Conservation (phyloP, 208 protist species). For the Wallacemonas sp. region DNA sequence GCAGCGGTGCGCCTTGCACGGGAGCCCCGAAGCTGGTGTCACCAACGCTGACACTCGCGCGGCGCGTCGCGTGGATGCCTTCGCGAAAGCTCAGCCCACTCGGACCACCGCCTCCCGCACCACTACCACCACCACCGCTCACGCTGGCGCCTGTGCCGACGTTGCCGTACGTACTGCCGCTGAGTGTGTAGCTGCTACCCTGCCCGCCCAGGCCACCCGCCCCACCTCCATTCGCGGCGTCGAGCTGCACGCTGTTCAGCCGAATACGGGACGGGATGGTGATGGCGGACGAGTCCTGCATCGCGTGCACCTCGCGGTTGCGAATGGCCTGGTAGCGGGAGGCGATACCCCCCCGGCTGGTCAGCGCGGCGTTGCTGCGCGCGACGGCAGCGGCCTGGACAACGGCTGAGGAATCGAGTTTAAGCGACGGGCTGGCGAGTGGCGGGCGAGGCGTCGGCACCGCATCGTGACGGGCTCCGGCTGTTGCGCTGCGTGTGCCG, state of each 20-base stretch:
- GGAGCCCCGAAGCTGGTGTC: constrained; percentile 3
- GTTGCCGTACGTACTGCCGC: neutral
- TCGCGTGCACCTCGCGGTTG: constrained; percentile 5
- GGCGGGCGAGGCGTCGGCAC: no score
- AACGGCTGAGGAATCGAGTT: neutral
- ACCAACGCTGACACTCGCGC: neutral
- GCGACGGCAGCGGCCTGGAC: neutral
- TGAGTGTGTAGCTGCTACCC: no score
- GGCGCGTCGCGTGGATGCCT: neutral
- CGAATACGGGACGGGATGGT: neutral
- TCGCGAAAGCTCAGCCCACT: constrained; percentile 2
- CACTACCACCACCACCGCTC: neutral
- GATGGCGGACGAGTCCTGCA: neutral
- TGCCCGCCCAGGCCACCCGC: no score
- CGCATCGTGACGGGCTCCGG: no score
- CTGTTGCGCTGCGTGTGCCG: no score
- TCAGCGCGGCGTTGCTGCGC: constrained; percentile 21
- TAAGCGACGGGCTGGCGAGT: neutral
- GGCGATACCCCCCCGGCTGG: constrained; percentile 18
- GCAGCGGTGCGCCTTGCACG: no score
- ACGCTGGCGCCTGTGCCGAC: neutral
- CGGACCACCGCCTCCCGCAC: neutral
- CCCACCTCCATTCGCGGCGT: no score
- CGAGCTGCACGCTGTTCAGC: neutral
- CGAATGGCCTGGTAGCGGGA: constrained; percentile 16